Evolutionary conservation across 306 rosid species (phyloP).

Genomic region (Lupinus albus): DNA sequence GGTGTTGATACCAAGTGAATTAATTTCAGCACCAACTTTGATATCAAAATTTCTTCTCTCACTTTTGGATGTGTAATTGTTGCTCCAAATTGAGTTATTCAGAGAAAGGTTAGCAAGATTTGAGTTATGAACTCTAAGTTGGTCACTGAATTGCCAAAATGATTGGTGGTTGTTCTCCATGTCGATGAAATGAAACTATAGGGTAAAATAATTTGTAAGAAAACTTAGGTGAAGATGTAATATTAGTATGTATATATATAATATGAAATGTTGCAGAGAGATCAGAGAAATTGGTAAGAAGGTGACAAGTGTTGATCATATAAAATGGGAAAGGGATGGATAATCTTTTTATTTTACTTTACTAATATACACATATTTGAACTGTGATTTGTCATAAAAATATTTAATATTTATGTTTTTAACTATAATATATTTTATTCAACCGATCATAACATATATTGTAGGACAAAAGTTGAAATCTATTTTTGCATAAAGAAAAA

Average conservation of each 20-base stretch:
- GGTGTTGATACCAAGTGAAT: background rate
- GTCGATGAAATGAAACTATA: background rate
- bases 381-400: no score
- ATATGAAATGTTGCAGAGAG: background rate
- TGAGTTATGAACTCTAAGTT: constrained; percentile 71
- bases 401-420: no score
- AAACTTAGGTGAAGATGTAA: background rate
- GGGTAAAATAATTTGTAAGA: background rate
- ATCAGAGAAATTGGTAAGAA: constrained; percentile 11
- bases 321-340: background rate
- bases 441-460: no score
- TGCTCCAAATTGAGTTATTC: constrained; percentile 94
- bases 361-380: no score
- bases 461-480: no score
- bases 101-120: constrained; percentile 64
- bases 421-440: no score
- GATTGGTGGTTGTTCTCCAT: constrained; percentile 52
- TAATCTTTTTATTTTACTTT: background rate
- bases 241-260: background rate
- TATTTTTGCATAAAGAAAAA: no score
- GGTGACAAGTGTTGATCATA: constrained; percentile 7
- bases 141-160: constrained; percentile 91
- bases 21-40: constrained; percentile 83
- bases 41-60: constrained; percentile 69
- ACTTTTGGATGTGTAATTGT: constrained; percentile 52